Conservation (phyloP, 2,329 filamentous ascomycete species). For the Cyphellophora attinorum region DNA sequence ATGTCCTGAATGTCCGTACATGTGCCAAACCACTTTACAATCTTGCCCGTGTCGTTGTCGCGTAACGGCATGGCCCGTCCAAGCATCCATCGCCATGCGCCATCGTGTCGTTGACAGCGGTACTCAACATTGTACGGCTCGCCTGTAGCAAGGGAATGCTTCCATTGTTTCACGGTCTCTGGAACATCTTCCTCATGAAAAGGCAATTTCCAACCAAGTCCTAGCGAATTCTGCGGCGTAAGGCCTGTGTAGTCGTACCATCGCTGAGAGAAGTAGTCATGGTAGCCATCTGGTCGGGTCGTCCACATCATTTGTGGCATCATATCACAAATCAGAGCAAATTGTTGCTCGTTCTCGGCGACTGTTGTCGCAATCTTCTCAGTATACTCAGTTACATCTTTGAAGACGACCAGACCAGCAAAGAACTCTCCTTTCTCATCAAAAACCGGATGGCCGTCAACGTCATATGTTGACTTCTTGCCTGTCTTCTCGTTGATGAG, state of each 20-base stretch:
- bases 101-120: conserved; percentile 55
- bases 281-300: conserved; percentile 52
- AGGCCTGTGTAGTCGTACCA: conserved; percentile 75
- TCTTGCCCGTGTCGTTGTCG: conserved; percentile 55
- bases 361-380: conserved; percentile 61
- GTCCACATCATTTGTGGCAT: conserved; percentile 69
- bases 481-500: conserved; percentile 48
- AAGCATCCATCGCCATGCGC: conserved; percentile 71
- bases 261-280: conserved; percentile 67
- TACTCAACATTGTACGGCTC: conserved; percentile 63
- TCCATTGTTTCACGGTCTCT: conserved; percentile 49
- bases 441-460: conserved; percentile 56
- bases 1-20: conserved; percentile 72
- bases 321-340: conserved; percentile 65
- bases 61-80: conserved; percentile 60
- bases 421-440: conserved; percentile 63
- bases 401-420: conserved; percentile 61
- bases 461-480: conserved; percentile 51
- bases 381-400: conserved; percentile 62
- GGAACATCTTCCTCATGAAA: conserved; percentile 63
- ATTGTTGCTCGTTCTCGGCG: conserved; percentile 61
- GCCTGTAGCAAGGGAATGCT: conserved; percentile 54
- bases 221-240: conserved; percentile 51
- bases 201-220: conserved; percentile 51
- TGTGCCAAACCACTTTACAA: conserved; percentile 73